phyloP scores from a whole-genome alignment of 2,329 filamentous ascomycete species.

The Claviceps sp. region DNA sequence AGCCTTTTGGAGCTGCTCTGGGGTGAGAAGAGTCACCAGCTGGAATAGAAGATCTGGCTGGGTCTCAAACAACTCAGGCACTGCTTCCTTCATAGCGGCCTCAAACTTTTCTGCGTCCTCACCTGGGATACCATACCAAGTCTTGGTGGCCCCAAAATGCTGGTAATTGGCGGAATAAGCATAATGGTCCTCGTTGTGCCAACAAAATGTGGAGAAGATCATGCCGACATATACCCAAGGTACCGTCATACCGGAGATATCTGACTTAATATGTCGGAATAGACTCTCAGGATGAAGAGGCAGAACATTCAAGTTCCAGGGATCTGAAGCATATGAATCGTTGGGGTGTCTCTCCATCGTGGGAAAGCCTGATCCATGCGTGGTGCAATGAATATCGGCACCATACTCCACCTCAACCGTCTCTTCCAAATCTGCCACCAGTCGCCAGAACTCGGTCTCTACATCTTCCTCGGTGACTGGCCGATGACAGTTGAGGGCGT shows the following conservation, averaged over 20 bases:
- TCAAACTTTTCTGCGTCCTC: conserved; percentile 93
- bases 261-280: conserved; percentile 94
- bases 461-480: conserved; percentile 90
- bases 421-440: conserved; percentile 87
- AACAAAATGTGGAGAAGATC: conserved; percentile 99
- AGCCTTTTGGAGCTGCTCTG: conserved; percentile 83
- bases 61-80: conserved; percentile 91
- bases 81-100: conserved; percentile 83
- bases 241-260: conserved; percentile 98
- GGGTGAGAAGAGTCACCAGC: conserved; percentile 87
- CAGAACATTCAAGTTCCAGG: conserved; percentile 91
- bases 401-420: conserved; percentile 97
- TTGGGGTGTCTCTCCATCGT: conserved; percentile 83
- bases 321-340: conserved; percentile 75
- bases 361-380: conserved; percentile 92
- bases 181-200: conserved; percentile 98
- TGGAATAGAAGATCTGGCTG: conserved; percentile 95
- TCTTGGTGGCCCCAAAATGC: conserved; percentile 95
- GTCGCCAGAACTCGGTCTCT: conserved; percentile 89
- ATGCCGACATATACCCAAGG: conserved; percentile 99
- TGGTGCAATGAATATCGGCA: conserved; percentile 95
- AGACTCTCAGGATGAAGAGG: conserved; percentile 84
- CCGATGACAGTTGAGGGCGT: conserved; percentile 64
- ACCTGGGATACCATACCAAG: conserved; percentile 95
- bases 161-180: conserved; percentile 97